Evolutionary conservation across 306 rosid genomes (phyloP).

Genomic region (Ammopiptanthus mongolicus): DNA sequence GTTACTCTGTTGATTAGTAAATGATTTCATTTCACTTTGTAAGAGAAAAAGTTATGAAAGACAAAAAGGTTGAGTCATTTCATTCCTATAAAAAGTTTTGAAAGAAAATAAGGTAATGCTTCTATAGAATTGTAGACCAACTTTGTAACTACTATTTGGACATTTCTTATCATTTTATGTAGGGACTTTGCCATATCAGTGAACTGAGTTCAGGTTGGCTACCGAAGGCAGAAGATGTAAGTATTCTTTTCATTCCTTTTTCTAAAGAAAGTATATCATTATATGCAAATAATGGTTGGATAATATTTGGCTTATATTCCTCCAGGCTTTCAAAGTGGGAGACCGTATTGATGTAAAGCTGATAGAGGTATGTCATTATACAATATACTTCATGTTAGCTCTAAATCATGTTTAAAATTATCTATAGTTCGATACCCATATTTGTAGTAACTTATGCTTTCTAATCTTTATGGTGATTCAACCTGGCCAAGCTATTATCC

Average conservation of each 20-base stretch:
- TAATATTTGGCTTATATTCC: conserved; percentile 17
- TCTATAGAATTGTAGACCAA: conserved; percentile 3
- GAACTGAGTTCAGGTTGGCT: conserved; percentile 89
- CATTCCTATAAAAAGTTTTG: neutral
- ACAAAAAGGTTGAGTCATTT: too few species aligned
- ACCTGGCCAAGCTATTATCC: neutral
- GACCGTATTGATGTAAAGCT: conserved; percentile 89
- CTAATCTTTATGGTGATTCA: neutral
- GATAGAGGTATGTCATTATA: conserved; percentile 61
- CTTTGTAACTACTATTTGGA: conserved; percentile 6
- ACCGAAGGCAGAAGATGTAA: conserved; percentile 94
- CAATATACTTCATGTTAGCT: neutral
- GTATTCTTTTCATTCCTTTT: conserved; percentile 11
- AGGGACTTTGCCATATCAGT: conserved; percentile 98
- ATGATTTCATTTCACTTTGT: conserved; percentile 2
- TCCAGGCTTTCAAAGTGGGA: conserved; percentile 87
- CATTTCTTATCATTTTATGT: conserved; percentile 29
- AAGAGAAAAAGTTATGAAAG: neutral
- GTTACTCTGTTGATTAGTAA: neutral
- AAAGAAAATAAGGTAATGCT: neutral
- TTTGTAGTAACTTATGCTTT: neutral
- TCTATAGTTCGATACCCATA: neutral
- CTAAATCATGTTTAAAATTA: neutral
- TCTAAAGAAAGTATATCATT: neutral
- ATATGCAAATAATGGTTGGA: neutral